Evolutionary conservation across 768 basidiomycete genomes (phyloP).

Genomic region (Panus rudis): DNA sequence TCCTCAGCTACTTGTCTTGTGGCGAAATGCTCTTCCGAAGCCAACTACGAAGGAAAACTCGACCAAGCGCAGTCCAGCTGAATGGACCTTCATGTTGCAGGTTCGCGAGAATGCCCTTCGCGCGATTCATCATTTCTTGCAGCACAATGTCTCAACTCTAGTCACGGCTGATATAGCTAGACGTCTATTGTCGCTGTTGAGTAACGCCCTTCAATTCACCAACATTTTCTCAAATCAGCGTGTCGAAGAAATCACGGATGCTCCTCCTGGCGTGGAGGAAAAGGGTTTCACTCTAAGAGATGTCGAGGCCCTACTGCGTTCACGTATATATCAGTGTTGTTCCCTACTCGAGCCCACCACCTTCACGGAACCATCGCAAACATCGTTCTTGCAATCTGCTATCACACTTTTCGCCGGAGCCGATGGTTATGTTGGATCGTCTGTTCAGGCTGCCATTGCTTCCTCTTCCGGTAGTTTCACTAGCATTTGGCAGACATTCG

Average conservation of each 20-base stretch:
- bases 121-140: slow-evolving; percentile 82
- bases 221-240: slow-evolving; percentile 73
- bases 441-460: slow-evolving; percentile 88
- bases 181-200: slow-evolving; percentile 77
- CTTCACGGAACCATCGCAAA: slow-evolving; percentile 79
- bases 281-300: slow-evolving; percentile 58
- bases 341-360: slow-evolving; percentile 69
- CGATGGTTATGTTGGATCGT: slow-evolving; percentile 75
- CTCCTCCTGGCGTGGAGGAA: slow-evolving; percentile 24
- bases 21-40: slow-evolving; percentile 96
- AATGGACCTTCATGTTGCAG: slow-evolving; percentile 89
- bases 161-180: slow-evolving; percentile 89
- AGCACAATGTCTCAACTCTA: slow-evolving; percentile 65
- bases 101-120: slow-evolving; percentile 87
- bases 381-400: slow-evolving; percentile 71
- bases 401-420: slow-evolving; percentile 80
- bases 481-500: slow-evolving; percentile 77
- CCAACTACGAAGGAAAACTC: slow-evolving; percentile 81
- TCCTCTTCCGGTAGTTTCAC: slow-evolving; percentile 79
- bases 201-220: slow-evolving; percentile 86
- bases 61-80: slow-evolving; percentile 55
- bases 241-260: slow-evolving; percentile 52
- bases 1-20: slow-evolving; percentile 88
- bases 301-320: slow-evolving; percentile 76
- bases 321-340: slow-evolving; percentile 88